These are phyloP conservation scores for Trypanosoma grayi DNA, from an alignment of 208 protist genomes.

Conservation along the genomic window DNA sequence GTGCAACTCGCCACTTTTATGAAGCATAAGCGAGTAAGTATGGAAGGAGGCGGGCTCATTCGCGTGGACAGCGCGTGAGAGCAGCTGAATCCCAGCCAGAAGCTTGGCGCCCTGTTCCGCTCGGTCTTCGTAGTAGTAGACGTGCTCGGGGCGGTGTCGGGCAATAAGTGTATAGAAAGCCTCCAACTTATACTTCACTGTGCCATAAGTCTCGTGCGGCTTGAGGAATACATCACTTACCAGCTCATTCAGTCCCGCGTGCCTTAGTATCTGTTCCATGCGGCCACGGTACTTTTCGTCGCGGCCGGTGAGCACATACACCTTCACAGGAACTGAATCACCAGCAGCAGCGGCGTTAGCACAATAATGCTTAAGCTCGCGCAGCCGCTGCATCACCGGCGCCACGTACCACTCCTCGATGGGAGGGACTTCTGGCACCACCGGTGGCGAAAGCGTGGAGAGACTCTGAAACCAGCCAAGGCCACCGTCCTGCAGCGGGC, in stretches of 20 bases:
- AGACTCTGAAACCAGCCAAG: slow-evolving; percentile 83
- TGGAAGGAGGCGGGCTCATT: slow-evolving; percentile 1
- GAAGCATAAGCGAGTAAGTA: slow-evolving; percentile 1
- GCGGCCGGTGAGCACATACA: slow-evolving; percentile 75
- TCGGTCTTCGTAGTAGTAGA: slow-evolving; percentile 86
- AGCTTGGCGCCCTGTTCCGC: slow-evolving; percentile 55
- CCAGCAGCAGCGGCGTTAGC: background rate
- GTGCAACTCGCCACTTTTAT: slow-evolving; percentile 7
- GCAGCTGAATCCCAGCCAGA: slow-evolving; percentile 45
- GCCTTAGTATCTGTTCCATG: slow-evolving; percentile 54
- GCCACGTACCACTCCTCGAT: slow-evolving; percentile 41
- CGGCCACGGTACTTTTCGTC: slow-evolving; percentile 56
- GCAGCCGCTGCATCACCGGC: slow-evolving; percentile 22
- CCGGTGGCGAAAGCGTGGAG: slow-evolving; percentile 55
- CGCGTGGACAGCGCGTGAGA: slow-evolving; percentile 42
- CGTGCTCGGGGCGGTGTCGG: slow-evolving; percentile 31
- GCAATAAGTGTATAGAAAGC: slow-evolving; percentile 52
- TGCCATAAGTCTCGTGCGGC: slow-evolving; percentile 59
- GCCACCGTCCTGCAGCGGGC: slow-evolving; percentile 39
- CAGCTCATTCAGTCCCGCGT: slow-evolving; percentile 38
- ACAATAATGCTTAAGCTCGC: slow-evolving; percentile 7
- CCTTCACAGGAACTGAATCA: slow-evolving; percentile 6
- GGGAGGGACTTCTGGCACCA: slow-evolving; percentile 44
- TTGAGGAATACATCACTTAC: slow-evolving; percentile 67
- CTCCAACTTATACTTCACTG: slow-evolving; percentile 73